A percentile compares a stretch with the other conserved stretches of the same genome.
Conservation (phyloP, 116 monocot species). For the Posidonia oceanica region DNA sequence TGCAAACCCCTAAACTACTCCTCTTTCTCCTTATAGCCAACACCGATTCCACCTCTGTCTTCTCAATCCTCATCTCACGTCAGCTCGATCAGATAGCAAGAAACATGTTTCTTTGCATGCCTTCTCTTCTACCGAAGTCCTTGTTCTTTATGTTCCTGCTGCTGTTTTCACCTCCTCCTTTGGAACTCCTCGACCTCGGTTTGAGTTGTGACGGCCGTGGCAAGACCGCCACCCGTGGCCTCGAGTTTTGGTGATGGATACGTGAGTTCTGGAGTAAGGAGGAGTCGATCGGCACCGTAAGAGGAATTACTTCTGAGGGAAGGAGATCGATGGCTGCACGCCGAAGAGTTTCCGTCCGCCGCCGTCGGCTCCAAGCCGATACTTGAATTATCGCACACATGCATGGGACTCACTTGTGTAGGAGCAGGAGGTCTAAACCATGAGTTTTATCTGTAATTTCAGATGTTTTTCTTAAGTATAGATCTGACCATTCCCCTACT, state of each 20-base stretch:
- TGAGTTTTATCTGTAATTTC: slow-evolving; percentile 2
- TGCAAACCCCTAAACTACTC: neutral
- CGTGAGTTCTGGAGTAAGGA: neutral
- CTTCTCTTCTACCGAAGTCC: neutral
- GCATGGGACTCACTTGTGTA: slow-evolving; percentile 24
- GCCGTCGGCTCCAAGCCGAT: slow-evolving; percentile 53
- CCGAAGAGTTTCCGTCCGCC: slow-evolving; percentile 28
- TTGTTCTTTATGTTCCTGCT: neutral
- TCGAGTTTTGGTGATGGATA: neutral
- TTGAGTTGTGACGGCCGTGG: neutral
- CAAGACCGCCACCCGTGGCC: neutral
- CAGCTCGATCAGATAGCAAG: too few species aligned
- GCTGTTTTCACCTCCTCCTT: neutral
- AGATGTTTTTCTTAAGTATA: too few species aligned
- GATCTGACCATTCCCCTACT: too few species aligned
- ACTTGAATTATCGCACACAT: slow-evolving; percentile 33
- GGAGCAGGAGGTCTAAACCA: slow-evolving; percentile 6
- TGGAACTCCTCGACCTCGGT: neutral
- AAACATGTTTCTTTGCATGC: neutral
- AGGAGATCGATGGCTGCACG: slow-evolving; percentile 31
- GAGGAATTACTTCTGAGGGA: slow-evolving; percentile 3
- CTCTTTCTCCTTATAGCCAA: neutral
- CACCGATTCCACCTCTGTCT: neutral
- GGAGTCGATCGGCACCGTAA: neutral
- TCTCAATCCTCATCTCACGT: neutral